Conservation (phyloP, 345 rosid genomes). For the Populus ilicifolia region DNA sequence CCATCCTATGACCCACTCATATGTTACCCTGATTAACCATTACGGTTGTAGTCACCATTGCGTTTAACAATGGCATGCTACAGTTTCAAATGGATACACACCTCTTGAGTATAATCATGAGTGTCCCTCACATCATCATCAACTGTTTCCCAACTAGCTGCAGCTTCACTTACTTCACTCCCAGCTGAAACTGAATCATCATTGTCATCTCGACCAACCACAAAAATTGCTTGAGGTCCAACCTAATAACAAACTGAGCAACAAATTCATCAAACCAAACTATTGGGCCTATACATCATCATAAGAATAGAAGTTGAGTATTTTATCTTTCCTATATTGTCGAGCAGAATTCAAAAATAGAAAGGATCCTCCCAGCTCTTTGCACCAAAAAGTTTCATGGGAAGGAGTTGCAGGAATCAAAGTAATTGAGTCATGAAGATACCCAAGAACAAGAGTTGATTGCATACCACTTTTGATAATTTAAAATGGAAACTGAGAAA, state of each 20-base stretch:
- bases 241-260: constrained; percentile 48
- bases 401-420: not conserved
- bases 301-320: not conserved
- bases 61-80: not conserved
- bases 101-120: constrained; percentile 65
- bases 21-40: not conserved
- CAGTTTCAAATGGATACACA: constrained; percentile 35
- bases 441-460: not conserved
- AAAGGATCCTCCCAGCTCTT: not conserved
- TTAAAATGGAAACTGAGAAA: not conserved
- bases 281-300: constrained; percentile 8
- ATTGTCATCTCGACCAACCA: constrained; percentile 91
- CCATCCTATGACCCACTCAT: not conserved
- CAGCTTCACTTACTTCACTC: constrained; percentile 83
- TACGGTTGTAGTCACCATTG: not conserved
- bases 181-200: constrained; percentile 79
- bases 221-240: constrained; percentile 97
- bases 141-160: constrained; percentile 98
- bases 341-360: not conserved
- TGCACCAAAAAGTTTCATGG: not conserved
- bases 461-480: not conserved
- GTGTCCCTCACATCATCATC: constrained; percentile 61
- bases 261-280: constrained; percentile 18
- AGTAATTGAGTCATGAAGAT: not conserved
- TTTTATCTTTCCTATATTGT: not conserved